Conservation (phyloP, 1,139 yeast species). For the Diutina rugosa region DNA sequence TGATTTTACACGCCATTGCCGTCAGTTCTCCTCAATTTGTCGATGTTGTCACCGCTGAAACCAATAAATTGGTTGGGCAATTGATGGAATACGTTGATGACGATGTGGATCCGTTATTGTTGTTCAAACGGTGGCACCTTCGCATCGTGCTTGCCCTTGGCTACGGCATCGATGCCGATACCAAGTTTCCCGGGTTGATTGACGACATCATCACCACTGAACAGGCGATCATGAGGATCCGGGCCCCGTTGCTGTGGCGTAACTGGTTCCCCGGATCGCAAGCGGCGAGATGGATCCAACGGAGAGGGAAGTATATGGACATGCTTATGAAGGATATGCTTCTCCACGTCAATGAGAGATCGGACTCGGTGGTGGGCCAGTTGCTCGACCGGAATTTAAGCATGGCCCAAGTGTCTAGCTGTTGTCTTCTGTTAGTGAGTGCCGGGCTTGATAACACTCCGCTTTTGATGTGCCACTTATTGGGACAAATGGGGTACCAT, state of each 20-base stretch:
- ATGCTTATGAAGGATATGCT: neutral
- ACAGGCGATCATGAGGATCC: neutral
- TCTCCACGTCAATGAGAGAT: neutral
- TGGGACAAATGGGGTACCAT: neutral
- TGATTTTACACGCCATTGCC: neutral
- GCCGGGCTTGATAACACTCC: neutral
- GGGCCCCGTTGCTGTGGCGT: neutral
- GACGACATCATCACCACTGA: neutral
- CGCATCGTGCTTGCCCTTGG: neutral
- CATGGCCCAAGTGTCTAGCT: neutral
- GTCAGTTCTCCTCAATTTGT: neutral
- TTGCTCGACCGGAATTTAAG: neutral
- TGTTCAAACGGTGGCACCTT: neutral
- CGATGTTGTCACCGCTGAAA: neutral
- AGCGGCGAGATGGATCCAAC: neutral
- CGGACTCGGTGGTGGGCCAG: neutral
- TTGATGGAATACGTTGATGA: neutral
- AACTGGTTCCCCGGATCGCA: neutral
- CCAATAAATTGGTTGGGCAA: neutral
- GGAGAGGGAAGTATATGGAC: neutral
- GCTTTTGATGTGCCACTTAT: neutral
- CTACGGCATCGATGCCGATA: neutral
- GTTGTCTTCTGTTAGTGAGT: neutral
- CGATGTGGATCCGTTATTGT: neutral
- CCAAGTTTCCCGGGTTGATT: neutral